These are phyloP conservation scores for Jamesozyma piceae DNA, from an alignment of 805 yeast species.

Conservation along the genomic window DNA sequence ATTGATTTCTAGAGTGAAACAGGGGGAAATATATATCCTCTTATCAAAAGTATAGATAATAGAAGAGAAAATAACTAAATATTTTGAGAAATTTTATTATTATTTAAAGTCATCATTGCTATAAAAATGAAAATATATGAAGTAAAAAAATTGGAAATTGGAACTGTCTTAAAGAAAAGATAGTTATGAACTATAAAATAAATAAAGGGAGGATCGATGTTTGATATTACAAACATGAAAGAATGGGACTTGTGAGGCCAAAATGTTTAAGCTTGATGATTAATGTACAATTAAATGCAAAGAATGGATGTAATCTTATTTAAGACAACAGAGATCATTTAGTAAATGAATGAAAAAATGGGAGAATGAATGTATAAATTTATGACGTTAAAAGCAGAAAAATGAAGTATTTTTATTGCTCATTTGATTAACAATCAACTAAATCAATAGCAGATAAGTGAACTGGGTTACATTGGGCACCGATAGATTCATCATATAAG, in stretches of 20 bases:
- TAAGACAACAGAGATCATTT: neutral
- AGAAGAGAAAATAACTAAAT: no score
- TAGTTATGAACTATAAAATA: neutral
- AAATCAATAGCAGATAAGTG: constrained; percentile 50
- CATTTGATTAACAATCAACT: constrained; percentile 37
- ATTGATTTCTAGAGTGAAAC: no score
- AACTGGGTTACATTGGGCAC: constrained; percentile 55
- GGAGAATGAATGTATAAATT: neutral
- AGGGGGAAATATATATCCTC: no score
- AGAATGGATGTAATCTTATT: constrained; percentile 2
- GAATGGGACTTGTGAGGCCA: neutral
- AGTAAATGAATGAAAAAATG: neutral
- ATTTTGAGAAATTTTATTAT: no score
- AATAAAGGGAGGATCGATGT: neutral
- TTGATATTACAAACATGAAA: neutral
- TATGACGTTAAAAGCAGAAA: neutral
- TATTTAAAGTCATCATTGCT: no score
- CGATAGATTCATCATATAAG: constrained; percentile 49
- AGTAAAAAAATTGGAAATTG: no score
- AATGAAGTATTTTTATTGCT: neutral
- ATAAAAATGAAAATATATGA: no score
- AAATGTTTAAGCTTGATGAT: neutral
- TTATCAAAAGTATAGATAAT: no score
- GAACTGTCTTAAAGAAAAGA: neutral
- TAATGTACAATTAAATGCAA: constrained; percentile 3